Evolutionary conservation across 2,329 filamentous ascomycete species (phyloP).

Genomic region (Huntiella decipiens): DNA sequence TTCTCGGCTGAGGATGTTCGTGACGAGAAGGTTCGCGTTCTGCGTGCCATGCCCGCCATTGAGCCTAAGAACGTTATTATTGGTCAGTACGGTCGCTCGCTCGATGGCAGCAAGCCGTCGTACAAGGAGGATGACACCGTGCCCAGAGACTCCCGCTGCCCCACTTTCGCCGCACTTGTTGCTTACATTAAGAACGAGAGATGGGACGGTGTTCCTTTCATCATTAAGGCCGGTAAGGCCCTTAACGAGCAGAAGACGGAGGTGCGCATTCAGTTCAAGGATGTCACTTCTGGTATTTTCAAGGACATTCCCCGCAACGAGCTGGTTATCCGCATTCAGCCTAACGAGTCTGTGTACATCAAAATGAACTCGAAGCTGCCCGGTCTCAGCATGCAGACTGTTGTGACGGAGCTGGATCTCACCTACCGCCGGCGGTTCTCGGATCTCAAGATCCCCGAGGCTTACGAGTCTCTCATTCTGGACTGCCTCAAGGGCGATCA

Average conservation of each 20-base stretch:
- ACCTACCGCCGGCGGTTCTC: constrained; percentile 98
- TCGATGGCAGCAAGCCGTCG: constrained; percentile 87
- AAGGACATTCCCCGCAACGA: constrained; percentile 99
- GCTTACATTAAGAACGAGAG: constrained; percentile 99
- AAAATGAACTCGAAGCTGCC: constrained; percentile 99
- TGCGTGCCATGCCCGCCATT: constrained; percentile 81
- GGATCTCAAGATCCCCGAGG: constrained; percentile 97
- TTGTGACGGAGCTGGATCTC: constrained; percentile 92
- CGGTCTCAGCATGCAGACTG: constrained; percentile 97
- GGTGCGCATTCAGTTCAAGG: constrained; percentile 98
- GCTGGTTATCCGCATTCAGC: constrained; percentile 96
- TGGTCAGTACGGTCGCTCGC: constrained; percentile 89
- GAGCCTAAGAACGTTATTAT: constrained; percentile 99
- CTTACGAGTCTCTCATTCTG: constrained; percentile 92
- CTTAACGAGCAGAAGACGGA: constrained; percentile 99
- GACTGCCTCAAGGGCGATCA: constrained; percentile 97
- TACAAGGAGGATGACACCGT: constrained; percentile 99
- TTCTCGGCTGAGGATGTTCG: constrained; percentile 97
- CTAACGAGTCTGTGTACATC: constrained; percentile 98
- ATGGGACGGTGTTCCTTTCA: constrained; percentile 98
- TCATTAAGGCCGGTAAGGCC: constrained; percentile 97
- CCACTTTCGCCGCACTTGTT: constrained; percentile 92
- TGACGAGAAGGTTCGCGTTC: constrained; percentile 94
- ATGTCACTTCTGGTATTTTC: constrained; percentile 97
- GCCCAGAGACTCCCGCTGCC: constrained; percentile 89